phyloP scores from a whole-genome alignment of 495 filamentous ascomycete genomes.

The Xeromyces bisporus region DNA sequence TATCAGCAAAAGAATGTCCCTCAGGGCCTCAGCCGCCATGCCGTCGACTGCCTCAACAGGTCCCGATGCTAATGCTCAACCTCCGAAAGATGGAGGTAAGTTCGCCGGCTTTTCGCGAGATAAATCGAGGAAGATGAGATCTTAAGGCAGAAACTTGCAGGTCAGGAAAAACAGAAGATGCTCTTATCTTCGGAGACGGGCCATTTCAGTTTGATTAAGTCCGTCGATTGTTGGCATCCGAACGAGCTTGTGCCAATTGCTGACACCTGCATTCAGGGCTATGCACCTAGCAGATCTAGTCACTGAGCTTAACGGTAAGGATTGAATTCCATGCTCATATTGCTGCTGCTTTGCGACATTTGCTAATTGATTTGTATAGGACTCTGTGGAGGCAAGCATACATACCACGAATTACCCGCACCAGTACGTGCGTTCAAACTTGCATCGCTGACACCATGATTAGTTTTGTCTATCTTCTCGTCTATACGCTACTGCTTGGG shows the following conservation, averaged over 20 bases:
- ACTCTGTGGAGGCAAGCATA: constrained; percentile 35
- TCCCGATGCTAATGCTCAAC: constrained; percentile 17
- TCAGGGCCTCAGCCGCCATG: constrained; percentile 26
- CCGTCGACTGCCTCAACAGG: constrained; percentile 24
- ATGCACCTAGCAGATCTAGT: constrained; percentile 91
- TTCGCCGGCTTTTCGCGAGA: constrained; percentile 6
- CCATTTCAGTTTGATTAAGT: constrained; percentile 65
- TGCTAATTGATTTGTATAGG: constrained; percentile 15
- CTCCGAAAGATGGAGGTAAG: constrained; percentile 25
- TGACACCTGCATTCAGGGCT: constrained; percentile 35
- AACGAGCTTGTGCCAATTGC: constrained; percentile 1
- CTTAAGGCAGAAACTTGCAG: constrained; percentile 23
- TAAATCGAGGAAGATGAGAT: constrained; percentile 1
- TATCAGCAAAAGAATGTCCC: constrained; percentile 23
- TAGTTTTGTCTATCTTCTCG: constrained; percentile 85
- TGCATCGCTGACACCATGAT: constrained; percentile 1
- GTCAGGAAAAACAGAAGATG: constrained; percentile 69
- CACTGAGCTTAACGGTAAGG: constrained; percentile 79
- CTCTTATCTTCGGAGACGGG: constrained; percentile 60
- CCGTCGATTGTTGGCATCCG: constrained; percentile 7
- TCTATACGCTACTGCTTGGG: constrained; percentile 87
- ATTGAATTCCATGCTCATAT: not conserved
- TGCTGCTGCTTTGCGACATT: not conserved
- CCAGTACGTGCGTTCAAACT: not conserved
- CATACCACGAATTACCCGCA: no score